Evolutionary conservation across 2,329 filamentous ascomycete species (phyloP).

Genomic region (Neofusicoccum cordaticola): DNA sequence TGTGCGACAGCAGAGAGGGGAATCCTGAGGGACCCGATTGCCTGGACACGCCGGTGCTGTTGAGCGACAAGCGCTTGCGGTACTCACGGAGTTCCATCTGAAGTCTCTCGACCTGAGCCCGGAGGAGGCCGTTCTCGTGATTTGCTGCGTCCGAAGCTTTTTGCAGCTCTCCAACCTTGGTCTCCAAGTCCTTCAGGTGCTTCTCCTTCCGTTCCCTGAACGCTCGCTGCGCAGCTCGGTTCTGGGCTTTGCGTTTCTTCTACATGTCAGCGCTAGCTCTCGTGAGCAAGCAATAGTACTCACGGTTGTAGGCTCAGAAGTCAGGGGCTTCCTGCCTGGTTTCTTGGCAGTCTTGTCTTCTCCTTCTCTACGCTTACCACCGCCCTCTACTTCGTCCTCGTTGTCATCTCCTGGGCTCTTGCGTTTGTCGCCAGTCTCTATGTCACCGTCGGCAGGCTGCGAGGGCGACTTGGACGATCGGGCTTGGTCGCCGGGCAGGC

Average conservation of each 20-base stretch:
- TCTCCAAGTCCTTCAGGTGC: constrained; percentile 81
- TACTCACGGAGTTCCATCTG: constrained; percentile 85
- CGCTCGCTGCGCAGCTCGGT: constrained; percentile 85
- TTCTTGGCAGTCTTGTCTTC: constrained; percentile 90
- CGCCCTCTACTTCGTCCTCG: constrained; percentile 59
- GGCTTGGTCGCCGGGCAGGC: constrained; percentile 60
- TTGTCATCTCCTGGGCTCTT: constrained; percentile 65
- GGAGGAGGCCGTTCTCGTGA: constrained; percentile 79
- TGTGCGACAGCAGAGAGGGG: constrained; percentile 46
- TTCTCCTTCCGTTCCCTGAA: constrained; percentile 95
- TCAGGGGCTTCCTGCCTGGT: constrained; percentile 91
- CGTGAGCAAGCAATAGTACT: constrained; percentile 41
- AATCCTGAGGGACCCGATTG: constrained; percentile 45
- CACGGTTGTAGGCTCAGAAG: constrained; percentile 93
- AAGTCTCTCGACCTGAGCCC: constrained; percentile 84
- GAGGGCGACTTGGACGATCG: background rate
- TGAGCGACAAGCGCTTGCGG: constrained; percentile 75
- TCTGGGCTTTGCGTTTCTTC: constrained; percentile 94
- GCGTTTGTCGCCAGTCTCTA: constrained; percentile 64
- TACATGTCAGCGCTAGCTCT: constrained; percentile 24
- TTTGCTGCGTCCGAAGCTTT: constrained; percentile 80
- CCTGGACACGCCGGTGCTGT: constrained; percentile 46
- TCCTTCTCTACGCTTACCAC: constrained; percentile 75
- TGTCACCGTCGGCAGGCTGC: background rate
- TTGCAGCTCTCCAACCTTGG: constrained; percentile 63